Evolutionary conservation across 345 rosid genomes (phyloP), one percentile per base, ranked within the genome.

Genomic region (Cardiospermum halicacabum): DNA sequence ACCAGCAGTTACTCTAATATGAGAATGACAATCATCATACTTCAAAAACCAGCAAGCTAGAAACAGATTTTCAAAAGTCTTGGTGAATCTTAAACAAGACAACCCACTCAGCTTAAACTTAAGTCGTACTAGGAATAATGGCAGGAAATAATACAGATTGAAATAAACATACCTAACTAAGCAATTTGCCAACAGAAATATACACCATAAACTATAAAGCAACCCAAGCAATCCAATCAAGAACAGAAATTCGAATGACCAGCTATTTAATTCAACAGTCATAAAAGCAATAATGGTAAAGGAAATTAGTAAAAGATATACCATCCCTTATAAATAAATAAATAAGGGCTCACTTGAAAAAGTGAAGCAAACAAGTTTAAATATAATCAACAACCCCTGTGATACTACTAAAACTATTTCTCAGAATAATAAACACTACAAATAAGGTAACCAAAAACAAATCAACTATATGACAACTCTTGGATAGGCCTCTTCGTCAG

Each of bases 401-500:
- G n/a, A n/a, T n/a, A n/a, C n/a, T n/a, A n/a, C n/a, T n/a, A n/a
- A n/a, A n/a, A n/a, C n/a, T n/a, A n/a, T n/a, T n/a, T n/a, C n/a
- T n/a, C n/a, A n/a, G n/a, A n/a, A n/a, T n/a, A n/a, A n/a, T n/a
- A n/a, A n/a, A n/a, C n/a, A n/a, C n/a, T n/a, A n/a, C n/a, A n/a
- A n/a, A n/a, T n/a, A n/a, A n/a, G n/a, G n/a, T n/a, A n/a, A n/a
- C n/a, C n/a, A n/a, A n/a, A n/a, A n/a, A n/a, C n/a, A n/a, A n/a
- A n/a, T n/a, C n/a, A n/a, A n/a, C n/a, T n/a, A n/a, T n/a, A n/a
- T 31, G 74, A 68, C n/a, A 69, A 71, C 67, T 77, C 78, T 8
- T 56, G 66, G 68, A 58, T 56, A 4, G 32, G 51, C 51, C 70
- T 75, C 37, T 77, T 70, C 59, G 57, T 70, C 81, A 81, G 77